Evolutionary conservation across 202 grass and related monocot species (phyloP).

Genomic region (Cymbopogon flexuosus): DNA sequence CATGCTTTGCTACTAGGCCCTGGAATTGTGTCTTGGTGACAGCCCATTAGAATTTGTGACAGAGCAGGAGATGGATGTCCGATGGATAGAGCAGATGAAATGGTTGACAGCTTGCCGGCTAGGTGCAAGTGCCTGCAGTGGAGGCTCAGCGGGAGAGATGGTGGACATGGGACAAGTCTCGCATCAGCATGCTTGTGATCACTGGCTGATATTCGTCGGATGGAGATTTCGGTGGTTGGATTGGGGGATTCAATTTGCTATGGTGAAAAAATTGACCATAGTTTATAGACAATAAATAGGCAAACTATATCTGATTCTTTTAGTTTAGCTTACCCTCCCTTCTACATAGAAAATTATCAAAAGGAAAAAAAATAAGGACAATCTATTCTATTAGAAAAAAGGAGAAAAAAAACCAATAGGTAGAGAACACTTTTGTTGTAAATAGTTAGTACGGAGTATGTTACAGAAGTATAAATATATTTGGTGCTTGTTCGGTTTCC

Average conservation of each 20-base stretch:
- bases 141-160: not conserved
- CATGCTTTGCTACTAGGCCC: slow-evolving; percentile 65
- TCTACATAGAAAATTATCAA: not conserved
- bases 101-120: not conserved
- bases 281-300: slow-evolving; percentile 55
- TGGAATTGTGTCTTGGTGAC: slow-evolving; percentile 8
- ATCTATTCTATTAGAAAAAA: not conserved
- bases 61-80: not conserved
- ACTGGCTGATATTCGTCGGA: not conserved
- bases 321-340: slow-evolving; percentile 27
- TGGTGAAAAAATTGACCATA: slow-evolving; percentile 43
- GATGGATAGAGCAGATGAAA: not conserved
- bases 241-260: slow-evolving; percentile 38
- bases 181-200: not conserved
- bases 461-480: slow-evolving; percentile 28
- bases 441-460: slow-evolving; percentile 25
- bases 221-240: not conserved
- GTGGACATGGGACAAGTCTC: slow-evolving; percentile 1
- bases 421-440: slow-evolving; percentile 30
- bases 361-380: not conserved
- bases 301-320: slow-evolving; percentile 43
- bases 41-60: not conserved
- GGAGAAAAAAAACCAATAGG: not conserved
- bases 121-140: not conserved
- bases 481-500: not conserved